A percentile compares a stretch with the other conserved stretches of the same genome.
These are phyloP conservation scores for Pseudocercospora vitis DNA, from an alignment of 2,329 filamentous ascomycete genomes.

Conservation along the genomic window DNA sequence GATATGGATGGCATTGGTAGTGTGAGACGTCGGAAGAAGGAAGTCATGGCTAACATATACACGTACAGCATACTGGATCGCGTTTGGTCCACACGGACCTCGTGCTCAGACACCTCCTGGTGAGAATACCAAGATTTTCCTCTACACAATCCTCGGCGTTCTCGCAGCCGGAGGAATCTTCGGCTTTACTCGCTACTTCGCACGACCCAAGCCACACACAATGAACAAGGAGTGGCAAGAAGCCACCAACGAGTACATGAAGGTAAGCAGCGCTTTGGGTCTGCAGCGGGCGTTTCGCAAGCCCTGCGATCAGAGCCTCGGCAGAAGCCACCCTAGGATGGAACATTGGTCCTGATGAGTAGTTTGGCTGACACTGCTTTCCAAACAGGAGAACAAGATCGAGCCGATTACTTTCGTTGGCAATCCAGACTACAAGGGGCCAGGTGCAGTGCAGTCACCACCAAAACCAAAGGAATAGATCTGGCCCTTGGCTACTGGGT, in stretches of 20 bases:
- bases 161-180: conserved; percentile 70
- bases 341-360: neutral
- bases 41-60: conserved; percentile 24
- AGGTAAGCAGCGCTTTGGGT: conserved; percentile 57
- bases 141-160: conserved; percentile 70
- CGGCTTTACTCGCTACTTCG: conserved; percentile 67
- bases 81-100: conserved; percentile 94
- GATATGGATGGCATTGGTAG: conserved; percentile 7
- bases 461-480: conserved; percentile 30
- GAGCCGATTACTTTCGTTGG: conserved; percentile 85
- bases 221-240: conserved; percentile 99
- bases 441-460: conserved; percentile 67
- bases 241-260: conserved; percentile 88
- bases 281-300: neutral
- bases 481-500: conserved; percentile 6
- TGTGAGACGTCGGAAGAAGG: neutral
- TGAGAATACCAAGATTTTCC: conserved; percentile 75
- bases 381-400: conserved; percentile 70
- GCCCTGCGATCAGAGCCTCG: neutral
- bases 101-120: conserved; percentile 80
- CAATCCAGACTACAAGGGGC: conserved; percentile 74
- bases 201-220: conserved; percentile 71
- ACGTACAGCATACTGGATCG: conserved; percentile 89
- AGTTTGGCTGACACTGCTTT: neutral
- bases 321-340: neutral